These are phyloP conservation scores for Pythium phragmitis DNA, from an alignment of 352 stramenopile genomes.

Conservation along the genomic window DNA sequence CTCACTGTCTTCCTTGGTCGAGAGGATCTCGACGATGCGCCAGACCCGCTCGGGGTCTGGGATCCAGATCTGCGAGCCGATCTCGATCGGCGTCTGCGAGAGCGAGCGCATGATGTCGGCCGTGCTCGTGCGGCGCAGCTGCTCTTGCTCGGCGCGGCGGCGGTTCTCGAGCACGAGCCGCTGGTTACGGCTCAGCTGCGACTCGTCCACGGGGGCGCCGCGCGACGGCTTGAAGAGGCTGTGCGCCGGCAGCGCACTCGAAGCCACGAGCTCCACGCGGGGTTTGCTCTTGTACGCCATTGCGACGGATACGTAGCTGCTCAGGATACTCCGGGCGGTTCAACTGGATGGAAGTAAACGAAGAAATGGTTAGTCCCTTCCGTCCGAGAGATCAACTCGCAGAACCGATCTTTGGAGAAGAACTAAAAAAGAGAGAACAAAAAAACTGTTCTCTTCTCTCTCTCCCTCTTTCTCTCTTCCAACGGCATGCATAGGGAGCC, in stretches of 20 bases:
- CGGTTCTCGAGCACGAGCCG: conserved; percentile 86
- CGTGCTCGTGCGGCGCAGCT: conserved; percentile 65
- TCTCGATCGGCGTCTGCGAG: conserved; percentile 63
- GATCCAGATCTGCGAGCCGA: conserved; percentile 85
- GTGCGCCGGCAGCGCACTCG: conserved; percentile 75
- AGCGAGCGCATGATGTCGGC: conserved; percentile 69
- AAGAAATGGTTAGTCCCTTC: not conserved
- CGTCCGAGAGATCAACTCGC: not conserved
- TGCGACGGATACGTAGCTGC: not conserved
- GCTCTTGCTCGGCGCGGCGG: conserved; percentile 56
- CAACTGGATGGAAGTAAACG: not conserved
- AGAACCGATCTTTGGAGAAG: not conserved
- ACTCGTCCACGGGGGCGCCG: conserved; percentile 53
- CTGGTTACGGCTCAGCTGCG: conserved; percentile 71
- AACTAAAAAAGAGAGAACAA: not conserved
- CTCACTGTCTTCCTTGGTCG: conserved; percentile 51
- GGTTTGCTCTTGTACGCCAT: conserved; percentile 28
- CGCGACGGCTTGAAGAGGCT: conserved; percentile 73
- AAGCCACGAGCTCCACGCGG: conserved; percentile 58
- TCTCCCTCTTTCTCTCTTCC: not conserved
- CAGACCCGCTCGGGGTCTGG: conserved; percentile 80
- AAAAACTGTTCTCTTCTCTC: not conserved
- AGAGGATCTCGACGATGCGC: conserved; percentile 80
- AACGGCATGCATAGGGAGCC: not conserved
- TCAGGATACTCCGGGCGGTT: not conserved